These are phyloP conservation scores for Fusarium udum DNA, from an alignment of 2,329 filamentous ascomycete species.

Conservation along the genomic window DNA sequence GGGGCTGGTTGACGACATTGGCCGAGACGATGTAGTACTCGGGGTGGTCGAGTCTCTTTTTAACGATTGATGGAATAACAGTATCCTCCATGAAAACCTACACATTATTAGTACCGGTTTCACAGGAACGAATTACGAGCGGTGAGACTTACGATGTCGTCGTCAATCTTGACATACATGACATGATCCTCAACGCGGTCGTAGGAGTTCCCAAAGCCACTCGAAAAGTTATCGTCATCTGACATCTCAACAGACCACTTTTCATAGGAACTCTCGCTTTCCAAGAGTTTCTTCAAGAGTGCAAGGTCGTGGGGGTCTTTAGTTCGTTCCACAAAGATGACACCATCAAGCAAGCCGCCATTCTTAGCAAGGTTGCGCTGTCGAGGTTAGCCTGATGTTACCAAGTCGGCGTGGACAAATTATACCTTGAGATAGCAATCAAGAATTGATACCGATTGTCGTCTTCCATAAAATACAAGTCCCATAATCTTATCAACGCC, in stretches of 20 bases:
- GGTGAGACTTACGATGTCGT: slow-evolving; percentile 48
- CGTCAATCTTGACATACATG: slow-evolving; percentile 52
- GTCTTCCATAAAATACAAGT: slow-evolving; percentile 58
- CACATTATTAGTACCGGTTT: background rate
- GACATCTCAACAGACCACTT: slow-evolving; percentile 49
- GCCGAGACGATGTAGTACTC: slow-evolving; percentile 62
- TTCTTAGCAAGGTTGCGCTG: slow-evolving; percentile 56
- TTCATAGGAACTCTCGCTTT: slow-evolving; percentile 50
- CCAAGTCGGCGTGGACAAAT: background rate
- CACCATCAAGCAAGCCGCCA: slow-evolving; percentile 55
- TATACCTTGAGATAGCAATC: slow-evolving; percentile 57
- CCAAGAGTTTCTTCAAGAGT: slow-evolving; percentile 52
- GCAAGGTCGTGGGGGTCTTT: slow-evolving; percentile 50
- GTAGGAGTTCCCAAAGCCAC: slow-evolving; percentile 52
- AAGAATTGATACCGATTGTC: slow-evolving; percentile 55
- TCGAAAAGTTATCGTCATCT: slow-evolving; percentile 42
- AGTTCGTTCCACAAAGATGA: slow-evolving; percentile 57
- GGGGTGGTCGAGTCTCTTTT: slow-evolving; percentile 61
- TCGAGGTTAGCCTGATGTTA: background rate
- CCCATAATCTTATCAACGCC: slow-evolving; percentile 51
- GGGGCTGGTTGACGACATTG: slow-evolving; percentile 66
- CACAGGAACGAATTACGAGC: accelerated
- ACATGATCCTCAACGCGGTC: slow-evolving; percentile 58
- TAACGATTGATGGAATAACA: slow-evolving; percentile 62
- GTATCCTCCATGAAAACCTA: slow-evolving; percentile 51